These are phyloP conservation scores for Aegilops tauschii DNA, from an alignment of 176 grass and related monocot genomes.

Conservation along the genomic window DNA sequence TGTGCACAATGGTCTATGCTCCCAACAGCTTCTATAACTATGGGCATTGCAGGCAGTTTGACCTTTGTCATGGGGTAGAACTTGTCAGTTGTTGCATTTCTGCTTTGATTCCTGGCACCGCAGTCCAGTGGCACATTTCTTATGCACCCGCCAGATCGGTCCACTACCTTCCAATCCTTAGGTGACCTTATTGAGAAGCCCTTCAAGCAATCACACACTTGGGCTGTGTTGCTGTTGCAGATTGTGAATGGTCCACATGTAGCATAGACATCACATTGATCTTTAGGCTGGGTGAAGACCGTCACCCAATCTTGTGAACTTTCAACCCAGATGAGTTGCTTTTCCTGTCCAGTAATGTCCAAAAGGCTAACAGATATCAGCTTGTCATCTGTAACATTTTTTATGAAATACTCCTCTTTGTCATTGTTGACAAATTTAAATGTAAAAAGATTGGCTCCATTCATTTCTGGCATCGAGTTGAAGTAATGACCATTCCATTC, in stretches of 20 bases:
- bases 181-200: slow-evolving; percentile 37
- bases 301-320: slow-evolving; percentile 2
- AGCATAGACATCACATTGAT: slow-evolving; percentile 37
- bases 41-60: slow-evolving; percentile 27
- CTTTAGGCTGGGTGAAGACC: slow-evolving; percentile 22
- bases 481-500: slow-evolving; percentile 58
- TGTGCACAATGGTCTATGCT: slow-evolving; percentile 39
- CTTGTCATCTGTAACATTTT: neutral
- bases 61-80: slow-evolving; percentile 31
- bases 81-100: slow-evolving; percentile 19
- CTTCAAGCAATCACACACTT: slow-evolving; percentile 37
- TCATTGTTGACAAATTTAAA: slow-evolving; percentile 17
- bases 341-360: slow-evolving; percentile 25
- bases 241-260: slow-evolving; percentile 52
- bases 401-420: slow-evolving; percentile 26
- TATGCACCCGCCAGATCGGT: slow-evolving; percentile 39
- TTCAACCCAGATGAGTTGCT: slow-evolving; percentile 27
- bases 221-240: slow-evolving; percentile 14
- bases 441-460: neutral
- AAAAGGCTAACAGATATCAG: slow-evolving; percentile 7
- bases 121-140: slow-evolving; percentile 47
- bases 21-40: neutral
- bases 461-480: slow-evolving; percentile 35
- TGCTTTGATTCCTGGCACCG: slow-evolving; percentile 2
- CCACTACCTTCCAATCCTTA: slow-evolving; percentile 34